Base-by-base conservation (phyloP, 345 rosid genomes). In the Stellera chamaejasme region DNA sequence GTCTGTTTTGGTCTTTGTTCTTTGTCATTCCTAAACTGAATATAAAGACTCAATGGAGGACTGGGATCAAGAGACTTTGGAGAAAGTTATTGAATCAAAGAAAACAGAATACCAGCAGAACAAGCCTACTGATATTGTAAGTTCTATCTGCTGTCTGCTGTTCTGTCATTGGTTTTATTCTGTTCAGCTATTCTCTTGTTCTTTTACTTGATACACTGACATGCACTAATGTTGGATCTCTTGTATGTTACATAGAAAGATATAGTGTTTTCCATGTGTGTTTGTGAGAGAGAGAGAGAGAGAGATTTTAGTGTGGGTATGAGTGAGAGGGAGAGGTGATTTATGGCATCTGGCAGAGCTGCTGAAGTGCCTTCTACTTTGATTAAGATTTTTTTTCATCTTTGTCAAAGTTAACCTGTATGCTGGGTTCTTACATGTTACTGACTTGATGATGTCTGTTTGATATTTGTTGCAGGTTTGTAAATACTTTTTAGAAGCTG, bases 21-120 rank as follows among this genome's bases (percentile, higher is more conserved):
- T 23, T 12, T 54, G 39, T 32, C 39, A 5, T 32, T 32, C 39
- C 9, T 32, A 32, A 32, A 32, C 9, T 4, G 9, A 32, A 32
- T 32, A 32, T 4, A 44, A 13, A 84, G 91, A 43, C 62, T 69
- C 80, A 10, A 84, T 84, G 91, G 91, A 81, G 58, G 82, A 84
- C 32, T 84, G 91, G 87, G 91, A 84, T 70, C 91, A 81, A 49
- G 85, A 72, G 52, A 84, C 83, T 19, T 59, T 84, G 83, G 91
- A 84, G 78, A 79, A 81, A 75, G 87, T 79, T 11, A 79, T 81
- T 52, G 83, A 71, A 61, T 84, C 87, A 0, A 84, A 84, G 78
- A 70, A 51, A 27, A 69, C 57, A 13, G 91, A 84, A 67, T 81
- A 81, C 54, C 56, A 72, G 23, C 85, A 75, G 72, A 81, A 81